Percentiles rank a stretch among this genome's conserved stretches.
phyloP scores from a whole-genome alignment of 108 stramenopile genomes.

The Cafeteria roenbergensis region DNA sequence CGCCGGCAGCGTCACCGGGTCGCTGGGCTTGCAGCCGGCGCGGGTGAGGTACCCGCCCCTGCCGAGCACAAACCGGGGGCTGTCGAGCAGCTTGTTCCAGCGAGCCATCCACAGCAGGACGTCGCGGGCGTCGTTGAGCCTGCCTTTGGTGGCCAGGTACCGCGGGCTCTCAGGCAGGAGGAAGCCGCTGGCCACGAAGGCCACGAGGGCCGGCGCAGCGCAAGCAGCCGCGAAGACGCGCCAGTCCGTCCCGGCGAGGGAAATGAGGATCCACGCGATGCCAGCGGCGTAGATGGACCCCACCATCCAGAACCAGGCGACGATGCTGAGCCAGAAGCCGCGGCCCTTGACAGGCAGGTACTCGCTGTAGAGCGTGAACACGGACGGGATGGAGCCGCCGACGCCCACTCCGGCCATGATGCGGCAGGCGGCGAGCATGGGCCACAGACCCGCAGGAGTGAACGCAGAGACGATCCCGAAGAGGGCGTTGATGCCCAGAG shows the following conservation, averaged over 20 bases:
- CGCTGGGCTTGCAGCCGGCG: no score
- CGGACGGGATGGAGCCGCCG: conserved; percentile 39
- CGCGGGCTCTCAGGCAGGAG: conserved; percentile 37
- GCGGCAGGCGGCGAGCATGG: conserved; percentile 26
- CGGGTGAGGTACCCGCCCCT: no score
- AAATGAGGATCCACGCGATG: conserved; percentile 33
- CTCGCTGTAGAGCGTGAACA: conserved; percentile 40
- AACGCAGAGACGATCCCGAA: conserved; percentile 28
- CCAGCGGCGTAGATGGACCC: conserved; percentile 34
- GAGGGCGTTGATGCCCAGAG: conserved; percentile 28
- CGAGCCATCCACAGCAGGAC: background rate
- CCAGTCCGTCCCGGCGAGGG: conserved; percentile 18
- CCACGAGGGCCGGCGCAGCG: conserved; percentile 26
- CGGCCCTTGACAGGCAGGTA: conserved; percentile 26
- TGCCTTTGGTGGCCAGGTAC: conserved; percentile 19
- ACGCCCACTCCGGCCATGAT: conserved; percentile 39
- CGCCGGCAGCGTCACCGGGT: no score
- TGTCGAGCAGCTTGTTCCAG: no score
- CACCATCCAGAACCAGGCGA: conserved; percentile 47
- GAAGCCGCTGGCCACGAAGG: conserved; percentile 12
- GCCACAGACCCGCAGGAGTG: conserved; percentile 23
- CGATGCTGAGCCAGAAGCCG: conserved; percentile 24
- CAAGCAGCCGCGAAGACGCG: conserved; percentile 25
- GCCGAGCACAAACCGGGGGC: no score
- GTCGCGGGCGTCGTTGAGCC: background rate